These are phyloP conservation scores for Phialophora verrucosa DNA, from an alignment of 2,329 filamentous ascomycete genomes.

Conservation along the genomic window DNA sequence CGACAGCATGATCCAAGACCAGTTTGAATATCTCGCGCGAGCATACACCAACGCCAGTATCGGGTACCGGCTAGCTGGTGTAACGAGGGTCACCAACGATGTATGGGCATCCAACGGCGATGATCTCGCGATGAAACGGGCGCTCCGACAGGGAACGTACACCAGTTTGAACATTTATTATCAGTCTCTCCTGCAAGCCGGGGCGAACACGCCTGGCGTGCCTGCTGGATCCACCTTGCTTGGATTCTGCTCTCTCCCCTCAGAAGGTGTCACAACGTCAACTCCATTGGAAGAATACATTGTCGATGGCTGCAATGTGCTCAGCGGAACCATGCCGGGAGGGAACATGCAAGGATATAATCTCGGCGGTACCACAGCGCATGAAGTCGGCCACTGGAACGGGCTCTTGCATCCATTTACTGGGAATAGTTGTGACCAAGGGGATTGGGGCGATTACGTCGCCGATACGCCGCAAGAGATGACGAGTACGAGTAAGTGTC, in stretches of 20 bases:
- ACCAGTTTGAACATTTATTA: constrained; percentile 64
- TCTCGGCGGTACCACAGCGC: constrained; percentile 52
- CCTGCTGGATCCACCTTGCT: constrained; percentile 50
- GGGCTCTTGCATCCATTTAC: constrained; percentile 55
- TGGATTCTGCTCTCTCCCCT: constrained; percentile 60
- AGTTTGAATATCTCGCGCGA: constrained; percentile 49
- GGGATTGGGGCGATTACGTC: constrained; percentile 51
- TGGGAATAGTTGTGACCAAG: constrained; percentile 45
- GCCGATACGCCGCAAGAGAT: constrained; percentile 53
- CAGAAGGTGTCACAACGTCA: constrained; percentile 48
- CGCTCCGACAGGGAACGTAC: constrained; percentile 61
- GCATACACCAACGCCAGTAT: constrained; percentile 55
- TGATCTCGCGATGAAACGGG: constrained; percentile 58
- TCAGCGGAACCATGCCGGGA: constrained; percentile 63
- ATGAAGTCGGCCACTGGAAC: constrained; percentile 56
- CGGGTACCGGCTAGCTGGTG: constrained; percentile 56
- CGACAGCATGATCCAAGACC: constrained; percentile 28
- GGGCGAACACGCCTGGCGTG: constrained; percentile 38
- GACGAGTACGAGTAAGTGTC: constrained; percentile 56
- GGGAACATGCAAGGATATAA: constrained; percentile 58
- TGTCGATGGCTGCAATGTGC: constrained; percentile 63
- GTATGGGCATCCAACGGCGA: constrained; percentile 59
- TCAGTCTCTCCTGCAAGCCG: constrained; percentile 57
- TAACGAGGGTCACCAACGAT: constrained; percentile 60
- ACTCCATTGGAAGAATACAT: constrained; percentile 51